Percentiles rank a stretch among this genome's conserved stretches.
phyloP scores from a whole-genome alignment of 331 rosid species.

The Telfairia occidentalis region DNA sequence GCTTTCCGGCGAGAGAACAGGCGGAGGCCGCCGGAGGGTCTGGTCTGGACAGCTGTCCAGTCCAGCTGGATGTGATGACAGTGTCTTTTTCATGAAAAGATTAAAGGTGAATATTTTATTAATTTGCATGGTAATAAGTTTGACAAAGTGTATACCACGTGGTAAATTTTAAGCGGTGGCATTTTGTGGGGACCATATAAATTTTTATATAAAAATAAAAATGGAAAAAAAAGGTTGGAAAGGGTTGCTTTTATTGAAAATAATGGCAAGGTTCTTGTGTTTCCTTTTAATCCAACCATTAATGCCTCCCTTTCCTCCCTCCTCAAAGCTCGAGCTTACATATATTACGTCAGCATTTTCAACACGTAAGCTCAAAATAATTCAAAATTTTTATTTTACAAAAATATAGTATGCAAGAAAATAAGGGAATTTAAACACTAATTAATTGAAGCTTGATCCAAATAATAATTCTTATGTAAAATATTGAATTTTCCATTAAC shows the following conservation, averaged over 20 bases:
- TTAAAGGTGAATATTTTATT: not conserved
- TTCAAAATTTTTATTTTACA: too few relatives aligned
- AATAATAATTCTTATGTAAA: too few relatives aligned
- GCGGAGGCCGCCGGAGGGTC: not conserved
- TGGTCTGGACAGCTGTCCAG: not conserved
- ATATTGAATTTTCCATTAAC: too few relatives aligned
- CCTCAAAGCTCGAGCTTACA: not conserved
- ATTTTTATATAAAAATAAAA: not conserved
- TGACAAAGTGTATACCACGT: slow-evolving; percentile 36
- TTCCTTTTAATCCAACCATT: slow-evolving; percentile 4
- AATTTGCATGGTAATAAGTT: slow-evolving; percentile 13
- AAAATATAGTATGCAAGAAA: too few relatives aligned
- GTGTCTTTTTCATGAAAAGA: not conserved
- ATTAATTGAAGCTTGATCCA: too few relatives aligned
- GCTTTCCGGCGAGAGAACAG: not conserved
- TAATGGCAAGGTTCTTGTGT: slow-evolving; percentile 47
- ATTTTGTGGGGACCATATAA: slow-evolving; percentile 21
- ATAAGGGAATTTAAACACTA: too few relatives aligned
- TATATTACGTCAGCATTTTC: slow-evolving; percentile 31
- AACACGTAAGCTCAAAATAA: too few relatives aligned
- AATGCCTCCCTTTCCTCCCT: not conserved
- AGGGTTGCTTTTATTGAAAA: slow-evolving; percentile 27
- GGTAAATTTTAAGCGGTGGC: slow-evolving; percentile 20
- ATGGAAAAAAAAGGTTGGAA: not conserved
- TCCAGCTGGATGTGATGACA: not conserved